These are phyloP conservation scores for Fusarium incarnatum DNA, from an alignment of 2,329 filamentous ascomycete genomes.

Conservation along the genomic window DNA sequence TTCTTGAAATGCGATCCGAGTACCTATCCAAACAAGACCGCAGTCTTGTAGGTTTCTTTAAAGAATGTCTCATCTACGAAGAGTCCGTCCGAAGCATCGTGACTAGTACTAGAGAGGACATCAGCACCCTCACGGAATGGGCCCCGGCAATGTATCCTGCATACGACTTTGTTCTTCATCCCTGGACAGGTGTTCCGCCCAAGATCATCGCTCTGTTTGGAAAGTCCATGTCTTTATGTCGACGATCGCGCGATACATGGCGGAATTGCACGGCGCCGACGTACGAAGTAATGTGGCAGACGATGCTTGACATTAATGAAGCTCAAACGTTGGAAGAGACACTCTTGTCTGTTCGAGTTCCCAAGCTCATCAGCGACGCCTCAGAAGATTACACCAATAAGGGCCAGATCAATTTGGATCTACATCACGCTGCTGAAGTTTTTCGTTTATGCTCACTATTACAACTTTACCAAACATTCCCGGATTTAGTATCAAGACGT, in stretches of 20 bases:
- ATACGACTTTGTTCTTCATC: constrained; percentile 33
- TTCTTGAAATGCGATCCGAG: constrained; percentile 31
- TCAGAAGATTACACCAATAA: not conserved
- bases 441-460: constrained; percentile 53
- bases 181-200: constrained; percentile 38
- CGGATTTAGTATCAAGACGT: constrained; percentile 49
- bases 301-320: constrained; percentile 36
- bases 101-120: constrained; percentile 33
- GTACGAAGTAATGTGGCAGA: constrained; percentile 38
- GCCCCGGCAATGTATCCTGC: constrained; percentile 7
- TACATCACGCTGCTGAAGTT: constrained; percentile 52
- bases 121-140: constrained; percentile 38
- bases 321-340: constrained; percentile 36
- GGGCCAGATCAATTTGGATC: constrained; percentile 36
- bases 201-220: constrained; percentile 36
- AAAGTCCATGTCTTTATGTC: constrained; percentile 38
- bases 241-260: constrained; percentile 36
- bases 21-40: constrained; percentile 25
- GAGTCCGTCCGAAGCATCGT: constrained; percentile 38
- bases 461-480: constrained; percentile 56
- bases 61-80: constrained; percentile 37
- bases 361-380: constrained; percentile 10
- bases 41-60: constrained; percentile 34
- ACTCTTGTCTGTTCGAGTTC: constrained; percentile 30
- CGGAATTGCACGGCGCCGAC: constrained; percentile 33